Conservation (phyloP, 139 green algal species). For the Chlorella sp. region DNA sequence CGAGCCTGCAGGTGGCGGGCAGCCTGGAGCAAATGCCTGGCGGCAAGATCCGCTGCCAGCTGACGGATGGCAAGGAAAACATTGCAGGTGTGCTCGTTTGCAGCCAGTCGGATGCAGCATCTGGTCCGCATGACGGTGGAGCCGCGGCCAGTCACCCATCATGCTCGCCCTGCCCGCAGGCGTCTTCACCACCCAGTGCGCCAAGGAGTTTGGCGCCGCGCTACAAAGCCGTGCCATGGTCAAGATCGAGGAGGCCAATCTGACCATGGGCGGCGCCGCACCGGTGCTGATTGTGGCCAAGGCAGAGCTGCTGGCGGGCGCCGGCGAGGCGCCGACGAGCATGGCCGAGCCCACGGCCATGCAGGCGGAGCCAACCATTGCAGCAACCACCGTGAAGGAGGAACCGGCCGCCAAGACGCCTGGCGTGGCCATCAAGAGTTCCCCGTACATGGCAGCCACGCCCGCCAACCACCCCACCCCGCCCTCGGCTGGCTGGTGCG, state of each 20-base stretch:
- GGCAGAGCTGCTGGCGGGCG: conserved; percentile 26
- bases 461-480: conserved; percentile 35
- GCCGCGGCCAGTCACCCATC: no score
- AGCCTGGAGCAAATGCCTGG: conserved; percentile 36
- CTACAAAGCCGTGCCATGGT: conserved; percentile 40
- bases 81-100: conserved; percentile 54
- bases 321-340: not conserved
- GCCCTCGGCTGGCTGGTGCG: conserved; percentile 33
- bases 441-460: conserved; percentile 6
- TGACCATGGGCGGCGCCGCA: conserved; percentile 6
- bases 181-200: conserved; percentile 20
- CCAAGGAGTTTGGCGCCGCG: conserved; percentile 11
- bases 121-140: no score
- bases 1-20: conserved; percentile 10
- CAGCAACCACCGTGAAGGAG: not conserved
- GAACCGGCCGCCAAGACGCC: conserved; percentile 24
- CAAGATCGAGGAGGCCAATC: conserved; percentile 35
- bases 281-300: conserved; percentile 47
- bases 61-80: conserved; percentile 57
- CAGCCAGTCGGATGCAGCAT: no score
- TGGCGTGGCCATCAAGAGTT: conserved; percentile 12
- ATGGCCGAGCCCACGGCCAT: no score
- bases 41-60: conserved; percentile 51
- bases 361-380: no score
- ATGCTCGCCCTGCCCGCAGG: no score